These are phyloP conservation scores for Haplosporangium sp. DNA, from an alignment of 371 early-diverging fungal genomes.

Conservation along the genomic window DNA sequence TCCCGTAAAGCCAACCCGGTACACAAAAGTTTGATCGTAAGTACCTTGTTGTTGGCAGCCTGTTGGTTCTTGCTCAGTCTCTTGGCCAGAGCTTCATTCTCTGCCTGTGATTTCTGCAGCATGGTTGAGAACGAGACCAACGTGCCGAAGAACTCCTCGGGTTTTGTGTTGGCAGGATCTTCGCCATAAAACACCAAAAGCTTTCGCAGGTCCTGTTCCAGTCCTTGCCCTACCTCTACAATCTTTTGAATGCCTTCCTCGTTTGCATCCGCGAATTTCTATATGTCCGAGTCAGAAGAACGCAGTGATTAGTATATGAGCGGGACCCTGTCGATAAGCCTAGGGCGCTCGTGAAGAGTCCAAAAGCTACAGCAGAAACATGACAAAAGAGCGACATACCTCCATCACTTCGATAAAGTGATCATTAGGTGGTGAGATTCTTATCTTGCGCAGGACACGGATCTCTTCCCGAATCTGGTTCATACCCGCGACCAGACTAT, in stretches of 20 bases:
- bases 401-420: constrained; percentile 75
- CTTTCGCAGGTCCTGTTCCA: constrained; percentile 76
- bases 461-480: constrained; percentile 70
- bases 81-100: constrained; percentile 46
- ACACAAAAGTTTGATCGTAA: not conserved
- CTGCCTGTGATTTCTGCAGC: constrained; percentile 49
- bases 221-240: constrained; percentile 62
- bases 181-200: constrained; percentile 84
- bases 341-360: too few relatives aligned
- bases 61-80: constrained; percentile 32
- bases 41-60: constrained; percentile 23
- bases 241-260: constrained; percentile 55
- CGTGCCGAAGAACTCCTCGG: constrained; percentile 91
- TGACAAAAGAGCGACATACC: constrained; percentile 36
- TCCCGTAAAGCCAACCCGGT: too few relatives aligned
- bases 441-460: constrained; percentile 45
- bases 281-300: constrained; percentile 1
- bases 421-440: constrained; percentile 64
- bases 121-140: constrained; percentile 56
- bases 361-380: not conserved
- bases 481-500: constrained; percentile 67
- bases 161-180: constrained; percentile 79
- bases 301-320: too few relatives aligned
- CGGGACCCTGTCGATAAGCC: too few relatives aligned
- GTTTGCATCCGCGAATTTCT: constrained; percentile 43